phyloP scores from a whole-genome alignment of 768 basidiomycete species.

The Lentinus tigrinus region DNA sequence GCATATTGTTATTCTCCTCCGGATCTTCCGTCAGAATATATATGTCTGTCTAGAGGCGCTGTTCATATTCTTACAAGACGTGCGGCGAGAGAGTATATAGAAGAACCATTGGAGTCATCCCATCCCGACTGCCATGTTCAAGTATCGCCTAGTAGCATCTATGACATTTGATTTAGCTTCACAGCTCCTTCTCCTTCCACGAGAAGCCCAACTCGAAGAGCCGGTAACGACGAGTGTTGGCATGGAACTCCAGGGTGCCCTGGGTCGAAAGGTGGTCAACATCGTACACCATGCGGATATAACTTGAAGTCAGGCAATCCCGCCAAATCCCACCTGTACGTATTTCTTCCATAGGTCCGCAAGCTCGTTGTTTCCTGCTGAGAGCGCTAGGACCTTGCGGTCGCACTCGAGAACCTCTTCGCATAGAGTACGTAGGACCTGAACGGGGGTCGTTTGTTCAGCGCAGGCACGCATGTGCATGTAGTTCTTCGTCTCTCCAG shows the following conservation, averaged over 20 bases:
- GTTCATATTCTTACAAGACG: too few species aligned
- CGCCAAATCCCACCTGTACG: neutral
- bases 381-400: neutral
- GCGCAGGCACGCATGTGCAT: conserved; percentile 12
- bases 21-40: neutral
- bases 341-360: neutral
- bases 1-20: conserved; percentile 16
- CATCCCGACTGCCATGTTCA: too few species aligned
- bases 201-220: neutral
- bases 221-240: neutral
- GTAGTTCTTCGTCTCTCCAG: conserved; percentile 19
- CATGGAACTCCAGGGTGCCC: conserved; percentile 4
- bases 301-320: too few species aligned
- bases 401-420: conserved; percentile 4
- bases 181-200: neutral
- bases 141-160: too few species aligned
- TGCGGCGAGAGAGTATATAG: too few species aligned
- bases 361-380: neutral
- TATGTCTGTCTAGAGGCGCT: neutral
- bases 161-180: neutral
- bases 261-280: neutral
- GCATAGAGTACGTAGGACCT: conserved; percentile 3
- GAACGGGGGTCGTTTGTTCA: neutral
- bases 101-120: too few species aligned
- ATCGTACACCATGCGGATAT: neutral